phyloP scores from a whole-genome alignment of 1,284 basidiomycete genomes.

The Phaffia rhodozyma region DNA sequence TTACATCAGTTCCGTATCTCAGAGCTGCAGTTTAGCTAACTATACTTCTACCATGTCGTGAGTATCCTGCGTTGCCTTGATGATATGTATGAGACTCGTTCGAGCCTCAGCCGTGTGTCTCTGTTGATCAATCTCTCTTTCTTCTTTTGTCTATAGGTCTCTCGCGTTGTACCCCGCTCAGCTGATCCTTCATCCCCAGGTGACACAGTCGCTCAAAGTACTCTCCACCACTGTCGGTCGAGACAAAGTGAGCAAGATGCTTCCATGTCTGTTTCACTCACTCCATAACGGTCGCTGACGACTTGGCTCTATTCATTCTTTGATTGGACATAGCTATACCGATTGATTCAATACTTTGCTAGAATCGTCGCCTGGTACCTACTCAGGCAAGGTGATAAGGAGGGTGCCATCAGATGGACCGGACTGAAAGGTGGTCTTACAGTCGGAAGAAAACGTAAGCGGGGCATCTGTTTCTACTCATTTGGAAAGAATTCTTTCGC shows the following conservation, averaged over 20 bases:
- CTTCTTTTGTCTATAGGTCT: background rate
- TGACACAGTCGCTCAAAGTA: slow-evolving; percentile 63
- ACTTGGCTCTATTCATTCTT: background rate
- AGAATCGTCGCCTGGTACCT: slow-evolving; percentile 81
- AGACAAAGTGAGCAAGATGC: slow-evolving; percentile 55
- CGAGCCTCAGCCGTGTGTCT: no score
- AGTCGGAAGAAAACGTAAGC: slow-evolving; percentile 63
- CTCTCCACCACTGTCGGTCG: slow-evolving; percentile 69
- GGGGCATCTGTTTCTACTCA: background rate
- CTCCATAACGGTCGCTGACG: background rate
- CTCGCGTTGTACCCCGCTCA: slow-evolving; percentile 40
- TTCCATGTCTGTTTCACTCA: background rate
- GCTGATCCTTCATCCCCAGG: slow-evolving; percentile 67
- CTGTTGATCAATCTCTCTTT: background rate
- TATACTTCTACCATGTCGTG: no score
- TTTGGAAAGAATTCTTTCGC: background rate
- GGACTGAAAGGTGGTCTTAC: slow-evolving; percentile 68
- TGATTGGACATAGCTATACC: slow-evolving; percentile 44
- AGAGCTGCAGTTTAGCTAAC: no score
- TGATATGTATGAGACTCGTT: no score
- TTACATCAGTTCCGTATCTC: no score
- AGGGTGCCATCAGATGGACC: slow-evolving; percentile 58
- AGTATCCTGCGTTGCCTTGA: no score
- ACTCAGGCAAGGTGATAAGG: slow-evolving; percentile 49
- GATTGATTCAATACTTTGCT: slow-evolving; percentile 82